A percentile compares a stretch with the other conserved stretches of the same genome.
phyloP scores from a whole-genome alignment of 257 asterid genomes.

The Solanum virginianum region DNA sequence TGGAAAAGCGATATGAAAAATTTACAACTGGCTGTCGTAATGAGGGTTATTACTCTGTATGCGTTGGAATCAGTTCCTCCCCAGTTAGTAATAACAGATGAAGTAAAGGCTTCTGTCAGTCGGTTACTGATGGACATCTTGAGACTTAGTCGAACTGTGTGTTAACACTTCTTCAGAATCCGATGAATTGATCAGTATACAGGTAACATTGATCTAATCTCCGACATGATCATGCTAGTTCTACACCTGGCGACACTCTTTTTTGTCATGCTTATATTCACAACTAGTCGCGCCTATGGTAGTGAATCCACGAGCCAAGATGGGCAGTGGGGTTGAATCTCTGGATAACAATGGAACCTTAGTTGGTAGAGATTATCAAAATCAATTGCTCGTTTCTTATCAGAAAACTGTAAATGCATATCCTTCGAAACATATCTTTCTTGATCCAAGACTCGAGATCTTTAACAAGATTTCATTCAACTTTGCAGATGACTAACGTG shows the following conservation, averaged over 20 bases:
- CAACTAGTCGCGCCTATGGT: not conserved
- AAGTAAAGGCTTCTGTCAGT: slow-evolving; percentile 36
- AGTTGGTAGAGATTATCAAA: not conserved
- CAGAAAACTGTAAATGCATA: not conserved
- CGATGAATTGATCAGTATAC: not conserved
- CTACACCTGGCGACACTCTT: not conserved
- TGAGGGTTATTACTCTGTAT: slow-evolving; percentile 39
- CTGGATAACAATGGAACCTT: not conserved
- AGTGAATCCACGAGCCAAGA: not conserved
- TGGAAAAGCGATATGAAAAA: slow-evolving; percentile 6
- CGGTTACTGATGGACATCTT: slow-evolving; percentile 46
- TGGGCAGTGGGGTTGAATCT: not conserved
- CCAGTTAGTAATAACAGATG: slow-evolving; percentile 48
- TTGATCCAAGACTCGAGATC: not conserved
- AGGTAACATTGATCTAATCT: not conserved
- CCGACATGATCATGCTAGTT: not conserved
- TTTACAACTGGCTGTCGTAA: slow-evolving; percentile 32
- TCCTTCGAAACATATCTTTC: not conserved
- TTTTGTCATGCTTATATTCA: not conserved
- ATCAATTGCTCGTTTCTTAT: not conserved
- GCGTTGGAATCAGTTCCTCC: slow-evolving; percentile 55
- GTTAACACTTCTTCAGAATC: slow-evolving; percentile 4
- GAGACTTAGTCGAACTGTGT: slow-evolving; percentile 32
- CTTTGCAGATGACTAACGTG: not conserved
- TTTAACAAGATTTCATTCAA: not conserved